Evolutionary conservation across 768 basidiomycete genomes (phyloP).

Genomic region (Mycena polygramma): DNA sequence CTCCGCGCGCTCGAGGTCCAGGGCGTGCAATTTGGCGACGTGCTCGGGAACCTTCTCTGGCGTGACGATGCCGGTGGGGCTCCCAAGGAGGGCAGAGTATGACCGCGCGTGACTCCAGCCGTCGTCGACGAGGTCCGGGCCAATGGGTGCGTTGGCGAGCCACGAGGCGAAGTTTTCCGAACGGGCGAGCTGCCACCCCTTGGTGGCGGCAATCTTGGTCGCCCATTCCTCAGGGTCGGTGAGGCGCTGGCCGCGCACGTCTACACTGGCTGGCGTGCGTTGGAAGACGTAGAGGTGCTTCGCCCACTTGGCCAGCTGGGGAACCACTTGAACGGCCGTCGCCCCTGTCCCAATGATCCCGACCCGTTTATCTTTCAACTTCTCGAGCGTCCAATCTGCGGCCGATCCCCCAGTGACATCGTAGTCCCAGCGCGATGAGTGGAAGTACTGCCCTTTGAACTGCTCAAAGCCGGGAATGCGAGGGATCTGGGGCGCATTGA

Average conservation of each 20-base stretch:
- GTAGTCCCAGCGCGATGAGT: conserved; percentile 38
- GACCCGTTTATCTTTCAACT: conserved; percentile 32
- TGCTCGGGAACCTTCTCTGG: conserved; percentile 19
- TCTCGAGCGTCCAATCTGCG: conserved; percentile 13
- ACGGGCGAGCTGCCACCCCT: conserved; percentile 34
- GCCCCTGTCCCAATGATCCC: conserved; percentile 38
- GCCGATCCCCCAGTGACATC: conserved; percentile 20
- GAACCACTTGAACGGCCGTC: conserved; percentile 37
- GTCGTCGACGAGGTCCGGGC: conserved; percentile 26
- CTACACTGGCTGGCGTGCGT: conserved; percentile 36
- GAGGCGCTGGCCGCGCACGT: conserved; percentile 32
- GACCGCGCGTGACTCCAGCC: conserved; percentile 7
- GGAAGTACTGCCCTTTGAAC: conserved; percentile 28
- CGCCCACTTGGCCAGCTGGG: conserved; percentile 34
- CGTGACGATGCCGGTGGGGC: conserved; percentile 13
- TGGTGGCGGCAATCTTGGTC: conserved; percentile 16
- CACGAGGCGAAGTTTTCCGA: conserved; percentile 24
- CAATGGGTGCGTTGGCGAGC: conserved; percentile 4
- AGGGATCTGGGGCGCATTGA: conserved; percentile 33
- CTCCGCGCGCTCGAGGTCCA: conserved; percentile 17
- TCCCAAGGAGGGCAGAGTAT: conserved; percentile 23
- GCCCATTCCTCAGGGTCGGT: conserved; percentile 29
- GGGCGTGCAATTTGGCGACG: conserved; percentile 17
- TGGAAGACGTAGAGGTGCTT: conserved; percentile 38
- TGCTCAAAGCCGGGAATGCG: conserved; percentile 17